A percentile compares a stretch with the other conserved stretches of the same genome.
Evolutionary conservation across 495 filamentous ascomycete genomes (phyloP).

Genomic region (Talaromyces adpressus): DNA sequence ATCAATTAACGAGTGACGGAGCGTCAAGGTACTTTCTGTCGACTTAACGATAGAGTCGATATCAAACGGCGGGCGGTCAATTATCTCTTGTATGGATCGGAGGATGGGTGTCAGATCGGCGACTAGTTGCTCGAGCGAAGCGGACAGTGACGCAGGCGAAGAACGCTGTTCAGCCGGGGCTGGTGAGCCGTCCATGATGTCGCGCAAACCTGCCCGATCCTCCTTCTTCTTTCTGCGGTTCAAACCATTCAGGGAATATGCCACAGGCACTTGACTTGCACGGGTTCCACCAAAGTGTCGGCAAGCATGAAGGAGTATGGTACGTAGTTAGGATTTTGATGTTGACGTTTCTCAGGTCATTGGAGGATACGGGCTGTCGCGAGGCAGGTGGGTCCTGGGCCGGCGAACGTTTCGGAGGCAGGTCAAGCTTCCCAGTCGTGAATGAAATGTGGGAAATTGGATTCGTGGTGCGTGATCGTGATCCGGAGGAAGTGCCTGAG

Average conservation of each 20-base stretch:
- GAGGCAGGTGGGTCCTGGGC: neutral
- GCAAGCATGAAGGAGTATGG: neutral
- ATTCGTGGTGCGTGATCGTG: neutral
- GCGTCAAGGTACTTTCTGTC: constrained; percentile 33
- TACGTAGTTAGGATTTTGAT: neutral
- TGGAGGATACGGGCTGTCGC: neutral
- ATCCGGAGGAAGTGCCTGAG: neutral
- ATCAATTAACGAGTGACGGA: constrained; percentile 54
- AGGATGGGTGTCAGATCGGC: constrained; percentile 55
- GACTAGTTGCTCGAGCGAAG: constrained; percentile 47
- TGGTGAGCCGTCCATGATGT: constrained; percentile 33
- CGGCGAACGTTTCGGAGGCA: neutral
- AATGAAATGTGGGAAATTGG: neutral
- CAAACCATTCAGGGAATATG: neutral
- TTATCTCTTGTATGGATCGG: constrained; percentile 39
- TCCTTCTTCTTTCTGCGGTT: neutral
- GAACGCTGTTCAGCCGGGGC: constrained; percentile 48
- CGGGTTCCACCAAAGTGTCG: neutral
- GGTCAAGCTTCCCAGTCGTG: neutral
- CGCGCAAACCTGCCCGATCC: constrained; percentile 17
- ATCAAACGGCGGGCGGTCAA: constrained; percentile 15
- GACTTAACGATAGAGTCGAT: constrained; percentile 24
- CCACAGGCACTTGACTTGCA: neutral
- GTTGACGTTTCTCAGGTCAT: neutral
- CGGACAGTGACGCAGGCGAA: constrained; percentile 48